Conservation (phyloP, 2,329 filamentous ascomycete species). For the Colletotrichum sp. region DNA sequence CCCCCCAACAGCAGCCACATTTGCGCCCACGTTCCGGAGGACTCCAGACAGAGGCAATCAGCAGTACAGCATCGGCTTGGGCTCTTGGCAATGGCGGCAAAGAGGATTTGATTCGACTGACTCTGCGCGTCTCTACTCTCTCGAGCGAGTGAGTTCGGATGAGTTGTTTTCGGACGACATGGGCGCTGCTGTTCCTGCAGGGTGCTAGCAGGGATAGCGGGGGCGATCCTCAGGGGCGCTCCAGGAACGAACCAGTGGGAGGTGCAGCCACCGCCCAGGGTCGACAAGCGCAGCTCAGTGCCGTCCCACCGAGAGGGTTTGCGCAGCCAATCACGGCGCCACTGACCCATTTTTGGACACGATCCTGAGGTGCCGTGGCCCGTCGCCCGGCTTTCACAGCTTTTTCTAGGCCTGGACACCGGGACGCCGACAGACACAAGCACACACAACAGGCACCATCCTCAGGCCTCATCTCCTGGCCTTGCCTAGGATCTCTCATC, state of each 20-base stretch:
- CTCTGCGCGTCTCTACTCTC: background rate
- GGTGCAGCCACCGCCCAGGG: conserved; percentile 5
- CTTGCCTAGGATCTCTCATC: background rate
- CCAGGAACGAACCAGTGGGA: conserved; percentile 20
- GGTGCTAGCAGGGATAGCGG: conserved; percentile 12
- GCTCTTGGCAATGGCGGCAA: background rate
- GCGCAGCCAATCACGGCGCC: background rate
- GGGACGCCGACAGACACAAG: background rate
- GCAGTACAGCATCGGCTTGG: background rate
- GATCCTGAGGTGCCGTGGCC: background rate
- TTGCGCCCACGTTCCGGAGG: background rate
- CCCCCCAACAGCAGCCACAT: background rate
- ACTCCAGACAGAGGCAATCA: background rate
- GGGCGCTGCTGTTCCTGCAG: conserved; percentile 21
- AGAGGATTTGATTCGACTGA: background rate
- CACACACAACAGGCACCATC: background rate
- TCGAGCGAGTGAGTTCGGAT: background rate
- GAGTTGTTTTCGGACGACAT: conserved; percentile 8
- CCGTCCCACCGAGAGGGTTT: conserved; percentile 1
- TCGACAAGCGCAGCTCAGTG: conserved; percentile 1
- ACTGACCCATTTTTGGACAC: conserved; percentile 14
- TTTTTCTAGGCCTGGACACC: background rate
- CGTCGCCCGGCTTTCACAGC: background rate
- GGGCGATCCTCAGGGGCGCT: conserved; percentile 16
- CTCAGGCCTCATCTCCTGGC: background rate